phyloP scores from a whole-genome alignment of 75 land plant genomes.

The Larix kaempferi region DNA sequence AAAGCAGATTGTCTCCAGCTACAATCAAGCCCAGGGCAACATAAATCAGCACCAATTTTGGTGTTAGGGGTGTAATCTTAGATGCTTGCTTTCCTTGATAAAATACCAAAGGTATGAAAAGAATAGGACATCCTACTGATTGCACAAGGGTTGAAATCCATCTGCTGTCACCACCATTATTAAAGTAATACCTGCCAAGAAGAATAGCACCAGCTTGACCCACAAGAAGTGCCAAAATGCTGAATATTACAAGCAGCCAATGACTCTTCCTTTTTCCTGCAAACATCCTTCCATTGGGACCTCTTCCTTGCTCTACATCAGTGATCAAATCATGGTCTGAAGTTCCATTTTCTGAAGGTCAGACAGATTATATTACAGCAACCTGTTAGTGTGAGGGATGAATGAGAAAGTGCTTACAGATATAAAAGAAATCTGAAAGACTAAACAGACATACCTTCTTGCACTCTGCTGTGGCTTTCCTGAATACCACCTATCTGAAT shows the following conservation, averaged over 20 bases:
- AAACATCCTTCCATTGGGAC: neutral
- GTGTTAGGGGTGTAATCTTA: constrained; percentile 1
- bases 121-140: constrained; percentile 44
- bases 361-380: too few relatives aligned
- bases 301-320: too few relatives aligned
- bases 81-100: neutral
- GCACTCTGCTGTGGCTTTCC: too few relatives aligned
- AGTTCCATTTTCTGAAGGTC: too few relatives aligned
- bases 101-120: constrained; percentile 23
- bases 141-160: constrained; percentile 51
- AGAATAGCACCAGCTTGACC: constrained; percentile 49
- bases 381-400: too few relatives aligned
- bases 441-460: too few relatives aligned
- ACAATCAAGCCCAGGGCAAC: constrained; percentile 33
- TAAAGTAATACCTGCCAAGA: constrained; percentile 49
- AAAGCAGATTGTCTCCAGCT: constrained; percentile 62
- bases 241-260: constrained; percentile 36
- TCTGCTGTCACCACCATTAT: constrained; percentile 54
- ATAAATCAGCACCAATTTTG: constrained; percentile 24
- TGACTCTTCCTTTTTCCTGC: neutral
- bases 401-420: too few relatives aligned
- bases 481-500: too few relatives aligned
- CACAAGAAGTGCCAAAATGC: constrained; percentile 30
- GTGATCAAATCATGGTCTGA: too few relatives aligned
- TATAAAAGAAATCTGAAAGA: too few relatives aligned